Evolutionary conservation across 768 basidiomycete genomes (phyloP).

Genomic region (Naganishia vaughanmartiniae): DNA sequence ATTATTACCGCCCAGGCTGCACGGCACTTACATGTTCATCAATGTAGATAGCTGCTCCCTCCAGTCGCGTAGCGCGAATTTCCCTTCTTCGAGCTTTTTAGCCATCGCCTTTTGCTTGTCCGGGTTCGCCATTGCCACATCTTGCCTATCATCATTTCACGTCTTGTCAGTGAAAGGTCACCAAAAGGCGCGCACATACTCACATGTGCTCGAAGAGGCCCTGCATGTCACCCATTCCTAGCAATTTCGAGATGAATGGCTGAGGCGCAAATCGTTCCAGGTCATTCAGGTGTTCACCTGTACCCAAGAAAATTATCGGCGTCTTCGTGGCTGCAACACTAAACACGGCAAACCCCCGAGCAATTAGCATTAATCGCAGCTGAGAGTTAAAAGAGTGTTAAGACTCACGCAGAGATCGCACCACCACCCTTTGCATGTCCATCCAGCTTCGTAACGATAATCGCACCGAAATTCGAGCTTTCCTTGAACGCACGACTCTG

Average conservation of each 20-base stretch:
- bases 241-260: slow-evolving; percentile 92
- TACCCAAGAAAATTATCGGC: slow-evolving; percentile 96
- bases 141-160: slow-evolving; percentile 58
- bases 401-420: slow-evolving; percentile 89
- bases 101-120: slow-evolving; percentile 98
- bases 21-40: slow-evolving; percentile 82
- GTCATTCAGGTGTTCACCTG: slow-evolving; percentile 96
- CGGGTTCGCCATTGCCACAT: slow-evolving; percentile 84
- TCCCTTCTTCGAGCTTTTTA: slow-evolving; percentile 87
- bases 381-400: neutral
- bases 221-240: slow-evolving; percentile 94
- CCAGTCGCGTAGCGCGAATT: slow-evolving; percentile 95
- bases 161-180: neutral
- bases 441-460: slow-evolving; percentile 99
- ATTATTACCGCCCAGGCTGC: slow-evolving; percentile 27
- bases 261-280: slow-evolving; percentile 92
- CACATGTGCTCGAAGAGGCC: slow-evolving; percentile 95
- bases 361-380: neutral
- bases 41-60: slow-evolving; percentile 94
- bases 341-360: slow-evolving; percentile 13
- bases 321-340: slow-evolving; percentile 99
- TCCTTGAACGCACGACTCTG: slow-evolving; percentile 98
- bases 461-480: slow-evolving; percentile 93
- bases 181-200: slow-evolving; percentile 20
- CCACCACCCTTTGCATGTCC: slow-evolving; percentile 99